Evolutionary conservation across 202 grass and related monocot genomes (phyloP).

Genomic region (Schoenoplectus tabernaemontani): DNA sequence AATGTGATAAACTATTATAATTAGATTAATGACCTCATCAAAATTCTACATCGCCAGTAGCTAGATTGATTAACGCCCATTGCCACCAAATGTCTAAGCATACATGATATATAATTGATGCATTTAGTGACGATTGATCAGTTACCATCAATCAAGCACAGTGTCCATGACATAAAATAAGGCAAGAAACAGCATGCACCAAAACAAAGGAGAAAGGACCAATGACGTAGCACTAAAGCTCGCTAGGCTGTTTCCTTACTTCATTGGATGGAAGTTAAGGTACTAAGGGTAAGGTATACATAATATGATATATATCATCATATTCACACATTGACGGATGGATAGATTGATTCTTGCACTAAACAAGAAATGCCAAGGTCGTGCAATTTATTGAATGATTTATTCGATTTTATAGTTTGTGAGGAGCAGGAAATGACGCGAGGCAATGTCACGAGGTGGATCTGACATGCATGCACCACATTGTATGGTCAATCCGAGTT

Average conservation of each 20-base stretch:
- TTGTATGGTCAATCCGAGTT: constrained; percentile 13
- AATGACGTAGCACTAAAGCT: not conserved
- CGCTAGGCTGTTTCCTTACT: not conserved
- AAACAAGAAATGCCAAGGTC: not conserved
- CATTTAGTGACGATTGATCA: not conserved
- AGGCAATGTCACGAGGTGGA: constrained; percentile 29
- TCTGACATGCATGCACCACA: constrained; percentile 47
- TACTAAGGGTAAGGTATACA: not conserved
- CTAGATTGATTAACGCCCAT: not conserved
- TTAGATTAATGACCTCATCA: no score
- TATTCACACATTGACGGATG: not conserved
- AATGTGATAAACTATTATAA: no score
- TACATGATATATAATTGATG: not conserved
- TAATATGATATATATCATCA: not conserved
- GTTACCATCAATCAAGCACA: not conserved
- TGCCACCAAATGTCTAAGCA: not conserved
- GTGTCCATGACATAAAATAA: not conserved
- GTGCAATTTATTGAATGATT: not conserved
- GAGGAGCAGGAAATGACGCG: not conserved
- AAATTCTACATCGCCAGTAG: not conserved
- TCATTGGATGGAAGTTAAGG: not conserved
- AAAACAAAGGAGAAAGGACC: not conserved
- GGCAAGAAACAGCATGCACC: not conserved
- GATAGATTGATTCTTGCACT: not conserved
- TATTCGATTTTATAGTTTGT: constrained; percentile 1